Percentiles rank a stretch among this genome's conserved stretches.
Evolutionary conservation across 2,329 filamentous ascomycete genomes (phyloP).

Genomic region (Aspergillus flavus): DNA sequence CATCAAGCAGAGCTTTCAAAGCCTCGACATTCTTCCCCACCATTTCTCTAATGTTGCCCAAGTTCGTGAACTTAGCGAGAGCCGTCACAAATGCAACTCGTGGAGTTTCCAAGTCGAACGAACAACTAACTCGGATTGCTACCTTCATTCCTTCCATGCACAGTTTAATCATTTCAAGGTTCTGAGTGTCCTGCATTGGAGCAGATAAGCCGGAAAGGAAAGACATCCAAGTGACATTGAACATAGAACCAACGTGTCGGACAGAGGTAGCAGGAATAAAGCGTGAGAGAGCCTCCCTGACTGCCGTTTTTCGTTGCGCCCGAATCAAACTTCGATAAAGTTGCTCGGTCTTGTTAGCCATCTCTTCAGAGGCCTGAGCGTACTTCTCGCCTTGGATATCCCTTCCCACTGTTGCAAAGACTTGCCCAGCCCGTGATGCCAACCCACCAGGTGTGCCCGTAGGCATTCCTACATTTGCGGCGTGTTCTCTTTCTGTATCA

Average conservation of each 20-base stretch:
- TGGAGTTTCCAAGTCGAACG: slow-evolving; percentile 91
- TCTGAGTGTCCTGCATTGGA: slow-evolving; percentile 90
- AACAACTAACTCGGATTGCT: slow-evolving; percentile 87
- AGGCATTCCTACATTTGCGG: slow-evolving; percentile 72
- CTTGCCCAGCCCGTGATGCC: slow-evolving; percentile 82
- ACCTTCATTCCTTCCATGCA: slow-evolving; percentile 96
- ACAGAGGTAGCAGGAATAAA: slow-evolving; percentile 94
- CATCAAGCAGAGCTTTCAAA: slow-evolving; percentile 84
- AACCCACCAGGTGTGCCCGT: slow-evolving; percentile 66
- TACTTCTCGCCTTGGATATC: slow-evolving; percentile 93
- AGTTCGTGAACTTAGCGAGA: slow-evolving; percentile 88
- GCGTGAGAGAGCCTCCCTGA: slow-evolving; percentile 65
- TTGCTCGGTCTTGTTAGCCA: slow-evolving; percentile 77
- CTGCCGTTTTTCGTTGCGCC: slow-evolving; percentile 79
- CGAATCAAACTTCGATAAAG: slow-evolving; percentile 92
- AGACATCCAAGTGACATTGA: slow-evolving; percentile 99
- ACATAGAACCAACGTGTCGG: slow-evolving; percentile 96
- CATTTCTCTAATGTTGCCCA: slow-evolving; percentile 95
- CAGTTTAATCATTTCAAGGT: slow-evolving; percentile 85
- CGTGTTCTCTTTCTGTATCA: slow-evolving; percentile 85
- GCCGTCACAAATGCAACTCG: slow-evolving; percentile 93
- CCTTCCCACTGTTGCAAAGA: slow-evolving; percentile 85
- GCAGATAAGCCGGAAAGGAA: slow-evolving; percentile 93
- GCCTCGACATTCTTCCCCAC: slow-evolving; percentile 95
- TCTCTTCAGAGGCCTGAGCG: slow-evolving; percentile 92